phyloP scores from a whole-genome alignment of 2,329 filamentous ascomycete genomes.

The Leptographium flavum region DNA sequence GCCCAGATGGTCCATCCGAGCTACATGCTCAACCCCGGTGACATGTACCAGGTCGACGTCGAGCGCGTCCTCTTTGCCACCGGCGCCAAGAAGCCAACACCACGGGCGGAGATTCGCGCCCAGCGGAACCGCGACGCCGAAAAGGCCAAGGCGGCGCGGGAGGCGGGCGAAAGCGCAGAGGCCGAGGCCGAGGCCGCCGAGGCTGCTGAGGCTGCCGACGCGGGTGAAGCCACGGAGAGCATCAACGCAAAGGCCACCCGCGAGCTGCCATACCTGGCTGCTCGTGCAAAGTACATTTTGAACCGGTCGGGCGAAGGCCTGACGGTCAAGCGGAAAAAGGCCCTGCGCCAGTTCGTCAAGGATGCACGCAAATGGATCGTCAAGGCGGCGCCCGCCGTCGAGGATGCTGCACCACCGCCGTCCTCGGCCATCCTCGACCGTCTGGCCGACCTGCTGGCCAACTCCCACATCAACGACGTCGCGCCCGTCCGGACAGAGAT shows the following conservation, averaged over 20 bases:
- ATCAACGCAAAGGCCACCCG: constrained; percentile 10
- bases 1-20: constrained; percentile 76
- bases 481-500: neutral
- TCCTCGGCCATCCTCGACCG: constrained; percentile 35
- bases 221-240: neutral
- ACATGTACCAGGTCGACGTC: constrained; percentile 92
- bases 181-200: constrained; percentile 11
- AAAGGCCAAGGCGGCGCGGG: constrained; percentile 16
- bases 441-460: constrained; percentile 33
- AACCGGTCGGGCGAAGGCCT: constrained; percentile 23
- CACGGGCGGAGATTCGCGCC: constrained; percentile 7
- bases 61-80: constrained; percentile 82
- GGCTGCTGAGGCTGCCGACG: constrained; percentile 11
- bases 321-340: constrained; percentile 58
- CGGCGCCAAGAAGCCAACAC: constrained; percentile 49
- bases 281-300: constrained; percentile 23
- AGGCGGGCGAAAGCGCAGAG: constrained; percentile 15
- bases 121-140: constrained; percentile 14
- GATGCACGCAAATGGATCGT: constrained; percentile 49
- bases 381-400: constrained; percentile 23
- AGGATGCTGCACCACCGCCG: constrained; percentile 18
- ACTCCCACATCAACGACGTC: neutral
- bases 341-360: constrained; percentile 58
- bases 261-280: constrained; percentile 24
- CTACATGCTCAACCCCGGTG: constrained; percentile 90